phyloP scores from a whole-genome alignment of 2,329 filamentous ascomycete species.

The Plenodomus biglobosus region DNA sequence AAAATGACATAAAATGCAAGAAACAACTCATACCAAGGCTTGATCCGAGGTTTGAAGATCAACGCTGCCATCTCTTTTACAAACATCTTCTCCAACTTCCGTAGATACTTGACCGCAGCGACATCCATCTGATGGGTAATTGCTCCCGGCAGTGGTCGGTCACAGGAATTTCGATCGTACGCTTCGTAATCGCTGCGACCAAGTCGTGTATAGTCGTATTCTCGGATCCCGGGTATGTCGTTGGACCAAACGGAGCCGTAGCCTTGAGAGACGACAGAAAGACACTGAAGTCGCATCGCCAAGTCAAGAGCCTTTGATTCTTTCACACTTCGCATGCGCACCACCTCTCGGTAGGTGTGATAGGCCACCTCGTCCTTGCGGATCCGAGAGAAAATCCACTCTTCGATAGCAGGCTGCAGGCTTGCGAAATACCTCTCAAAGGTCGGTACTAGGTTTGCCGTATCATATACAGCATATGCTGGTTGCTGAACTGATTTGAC shows the following conservation, averaged over 20 bases:
- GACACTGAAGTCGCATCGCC: slow-evolving; percentile 38
- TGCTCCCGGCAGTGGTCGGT: slow-evolving; percentile 38
- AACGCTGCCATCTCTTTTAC: slow-evolving; percentile 31
- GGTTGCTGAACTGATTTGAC: slow-evolving; percentile 32
- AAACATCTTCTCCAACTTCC: slow-evolving; percentile 33
- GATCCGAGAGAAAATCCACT: slow-evolving; percentile 36
- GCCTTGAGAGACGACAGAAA: slow-evolving; percentile 42
- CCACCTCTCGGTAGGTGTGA: slow-evolving; percentile 37
- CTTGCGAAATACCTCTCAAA: slow-evolving; percentile 35
- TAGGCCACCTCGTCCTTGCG: slow-evolving; percentile 32
- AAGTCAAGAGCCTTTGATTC: slow-evolving; percentile 30
- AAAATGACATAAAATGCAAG: slow-evolving; percentile 41
- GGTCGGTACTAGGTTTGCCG: slow-evolving; percentile 25
- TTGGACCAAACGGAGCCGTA: slow-evolving; percentile 40
- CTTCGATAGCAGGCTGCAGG: slow-evolving; percentile 33
- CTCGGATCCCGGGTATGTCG: slow-evolving; percentile 35
- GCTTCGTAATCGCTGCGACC: slow-evolving; percentile 40
- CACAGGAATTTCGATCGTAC: slow-evolving; percentile 37
- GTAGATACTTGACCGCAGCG: slow-evolving; percentile 36
- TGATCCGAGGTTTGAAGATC: slow-evolving; percentile 40
- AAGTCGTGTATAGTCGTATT: slow-evolving; percentile 34
- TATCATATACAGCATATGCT: slow-evolving; percentile 41
- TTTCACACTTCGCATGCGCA: slow-evolving; percentile 28
- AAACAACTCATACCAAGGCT: slow-evolving; percentile 44
- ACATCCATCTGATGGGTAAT: slow-evolving; percentile 44